These are phyloP conservation scores for Xerocomus spinulosus DNA, from an alignment of 768 basidiomycete species.

Conservation along the genomic window DNA sequence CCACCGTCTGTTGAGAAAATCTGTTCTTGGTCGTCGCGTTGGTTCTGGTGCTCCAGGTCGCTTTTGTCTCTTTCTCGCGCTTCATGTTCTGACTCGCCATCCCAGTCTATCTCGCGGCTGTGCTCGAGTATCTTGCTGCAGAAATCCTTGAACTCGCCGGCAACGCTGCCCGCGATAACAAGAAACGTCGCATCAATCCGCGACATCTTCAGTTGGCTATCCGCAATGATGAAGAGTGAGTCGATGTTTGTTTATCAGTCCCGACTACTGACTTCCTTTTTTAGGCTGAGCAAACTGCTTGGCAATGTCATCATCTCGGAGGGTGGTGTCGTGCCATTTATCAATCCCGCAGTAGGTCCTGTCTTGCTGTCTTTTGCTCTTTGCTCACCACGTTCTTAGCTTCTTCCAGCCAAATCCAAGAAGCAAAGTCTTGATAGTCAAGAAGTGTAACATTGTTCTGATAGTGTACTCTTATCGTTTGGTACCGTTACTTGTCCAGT, in stretches of 20 bases:
- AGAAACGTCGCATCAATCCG: constrained; percentile 94
- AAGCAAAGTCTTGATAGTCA: constrained; percentile 32
- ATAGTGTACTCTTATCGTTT: background rate
- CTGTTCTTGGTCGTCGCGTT: constrained; percentile 83
- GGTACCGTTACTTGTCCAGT: background rate
- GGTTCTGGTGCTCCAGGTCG: constrained; percentile 83
- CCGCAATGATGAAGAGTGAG: constrained; percentile 87
- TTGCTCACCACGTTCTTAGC: constrained; percentile 11
- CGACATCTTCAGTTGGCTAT: constrained; percentile 94
- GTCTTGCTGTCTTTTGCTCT: too few species aligned
- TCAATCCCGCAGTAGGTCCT: constrained; percentile 51
- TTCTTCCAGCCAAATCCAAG: constrained; percentile 30
- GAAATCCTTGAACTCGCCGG: constrained; percentile 94
- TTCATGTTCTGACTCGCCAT: background rate
- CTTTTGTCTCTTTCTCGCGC: constrained; percentile 8
- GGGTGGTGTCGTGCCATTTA: constrained; percentile 88
- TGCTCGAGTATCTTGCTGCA: constrained; percentile 88
- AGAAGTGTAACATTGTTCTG: constrained; percentile 23
- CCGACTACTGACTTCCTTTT: background rate
- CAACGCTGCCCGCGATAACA: constrained; percentile 85
- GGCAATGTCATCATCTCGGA: constrained; percentile 90
- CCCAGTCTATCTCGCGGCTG: constrained; percentile 87
- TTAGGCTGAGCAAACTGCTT: constrained; percentile 65
- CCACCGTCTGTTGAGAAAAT: constrained; percentile 82
- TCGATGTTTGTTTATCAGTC: constrained; percentile 1